phyloP scores from a whole-genome alignment of 2,329 filamentous ascomycete genomes.

The Aureobasidium sp. region DNA sequence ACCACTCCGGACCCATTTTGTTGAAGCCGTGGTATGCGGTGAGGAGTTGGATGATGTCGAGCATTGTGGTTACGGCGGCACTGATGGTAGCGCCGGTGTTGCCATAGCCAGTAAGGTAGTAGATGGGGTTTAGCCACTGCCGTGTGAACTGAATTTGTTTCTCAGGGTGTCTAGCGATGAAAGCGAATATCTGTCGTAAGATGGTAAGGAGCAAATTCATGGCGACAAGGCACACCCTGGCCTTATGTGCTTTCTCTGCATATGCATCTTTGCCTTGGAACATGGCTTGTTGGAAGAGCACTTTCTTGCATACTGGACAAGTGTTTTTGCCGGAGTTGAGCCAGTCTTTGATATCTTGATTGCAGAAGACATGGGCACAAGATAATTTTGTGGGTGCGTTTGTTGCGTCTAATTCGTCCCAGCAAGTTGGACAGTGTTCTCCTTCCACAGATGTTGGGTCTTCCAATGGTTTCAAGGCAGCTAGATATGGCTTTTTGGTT shows the following conservation, averaged over 20 bases:
- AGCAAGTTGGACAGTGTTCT: neutral
- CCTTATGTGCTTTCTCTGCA: neutral
- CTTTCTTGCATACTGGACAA: neutral
- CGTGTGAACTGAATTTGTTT: neutral
- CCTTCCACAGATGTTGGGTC: neutral
- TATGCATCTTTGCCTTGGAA: neutral
- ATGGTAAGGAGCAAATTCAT: neutral
- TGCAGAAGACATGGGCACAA: neutral
- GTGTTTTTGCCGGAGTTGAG: neutral
- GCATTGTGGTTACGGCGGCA: too few relatives aligned
- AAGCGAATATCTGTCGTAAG: neutral
- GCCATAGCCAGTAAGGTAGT: neutral
- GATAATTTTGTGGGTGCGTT: neutral
- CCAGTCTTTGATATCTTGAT: neutral
- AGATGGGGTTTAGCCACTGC: neutral
- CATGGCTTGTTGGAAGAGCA: neutral
- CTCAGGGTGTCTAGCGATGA: neutral
- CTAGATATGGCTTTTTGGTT: neutral
- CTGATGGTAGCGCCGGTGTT: too few relatives aligned
- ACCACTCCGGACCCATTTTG: neutral
- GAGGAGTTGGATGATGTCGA: neutral
- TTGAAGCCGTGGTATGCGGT: constrained; percentile 16
- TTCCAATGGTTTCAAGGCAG: neutral
- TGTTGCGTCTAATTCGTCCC: neutral
- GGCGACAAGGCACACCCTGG: neutral